Evolutionary conservation across 179 eudicot genomes (phyloP), one percentile per base, ranked within the genome.

Genomic region (Beta corolliflora): DNA sequence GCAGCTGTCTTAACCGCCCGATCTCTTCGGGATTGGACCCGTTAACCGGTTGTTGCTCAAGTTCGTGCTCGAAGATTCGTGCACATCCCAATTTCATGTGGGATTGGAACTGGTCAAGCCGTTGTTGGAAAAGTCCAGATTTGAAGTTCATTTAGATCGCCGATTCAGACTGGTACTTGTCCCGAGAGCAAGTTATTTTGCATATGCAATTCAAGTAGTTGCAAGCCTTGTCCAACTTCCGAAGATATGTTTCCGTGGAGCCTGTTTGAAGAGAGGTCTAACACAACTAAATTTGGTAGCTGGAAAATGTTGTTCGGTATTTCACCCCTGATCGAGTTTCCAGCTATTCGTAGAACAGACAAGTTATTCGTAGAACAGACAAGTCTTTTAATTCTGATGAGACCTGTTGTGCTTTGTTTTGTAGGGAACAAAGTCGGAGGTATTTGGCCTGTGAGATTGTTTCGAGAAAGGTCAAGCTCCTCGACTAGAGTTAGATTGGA

Each of bases 91-190:
- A 81, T 65, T 68, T 75, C 83, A 67, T 45, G 56, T 41, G 83
- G 83, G 29, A 81, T 75, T 14, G 29, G 25, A 10, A 79, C 83
- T 3, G n/a, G 56, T 16, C 21, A 81, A 55, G 21, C 6, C 45
- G 55, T 85, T 85, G 65, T 79, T 69, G 15, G 87, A 85, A 25
- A 85, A 76, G 31, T 79, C 84, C n/a, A 85, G 36, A 53, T 54
- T 56, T 67, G 77, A n/a, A 85, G 64, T 0, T 18, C 36, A 0
- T 4, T 8, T 25, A 81, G 53, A 7, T 65, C 23, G 16, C 84
- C 82, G 3, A 85, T 5, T 19, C 79, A 73, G 5, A 52, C 50
- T 5, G 81, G 75, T 5, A 85, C 41, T 25, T 29, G 31, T 13
- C 82, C 85, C 0, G 78, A 52, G 56, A 85, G 75, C 45, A 73